Evolutionary conservation across 129 eudicot genomes (phyloP).

Genomic region (Pseudognaphalium luteoalbum): DNA sequence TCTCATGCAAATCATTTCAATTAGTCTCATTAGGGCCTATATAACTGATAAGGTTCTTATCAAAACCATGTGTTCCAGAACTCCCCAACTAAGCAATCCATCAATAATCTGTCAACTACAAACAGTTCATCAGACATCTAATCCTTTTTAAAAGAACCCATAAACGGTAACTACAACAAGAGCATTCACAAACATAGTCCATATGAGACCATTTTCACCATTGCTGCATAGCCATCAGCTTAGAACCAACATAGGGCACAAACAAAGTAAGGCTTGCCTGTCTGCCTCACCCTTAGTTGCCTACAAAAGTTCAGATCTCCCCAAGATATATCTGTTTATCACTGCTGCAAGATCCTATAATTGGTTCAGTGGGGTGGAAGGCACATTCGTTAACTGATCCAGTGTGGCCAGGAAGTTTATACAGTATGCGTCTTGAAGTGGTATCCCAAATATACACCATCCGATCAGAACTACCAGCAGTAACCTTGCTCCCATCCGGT

Average conservation of each 20-base stretch:
- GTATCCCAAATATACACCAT: slow-evolving; percentile 97
- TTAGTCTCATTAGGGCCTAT: not conserved
- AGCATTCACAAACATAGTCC: not conserved
- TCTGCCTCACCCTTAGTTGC: not conserved
- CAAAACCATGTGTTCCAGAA: slow-evolving; percentile 1
- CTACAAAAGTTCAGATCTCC: slow-evolving; percentile 52
- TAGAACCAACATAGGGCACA: slow-evolving; percentile 1
- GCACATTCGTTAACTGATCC: slow-evolving; percentile 90
- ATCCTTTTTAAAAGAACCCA: not conserved
- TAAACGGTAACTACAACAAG: not conserved
- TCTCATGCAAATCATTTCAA: not conserved
- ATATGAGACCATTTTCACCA: not conserved
- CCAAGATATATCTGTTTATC: slow-evolving; percentile 94
- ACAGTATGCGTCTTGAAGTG: slow-evolving; percentile 70
- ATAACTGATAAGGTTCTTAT: not conserved
- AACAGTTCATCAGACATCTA: slow-evolving; percentile 2
- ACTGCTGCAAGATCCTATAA: slow-evolving; percentile 89
- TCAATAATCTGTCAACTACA: slow-evolving; percentile 5
- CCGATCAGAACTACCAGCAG: slow-evolving; percentile 88
- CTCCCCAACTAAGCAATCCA: not conserved
- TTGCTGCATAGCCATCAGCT: not conserved
- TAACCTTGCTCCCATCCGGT: slow-evolving; percentile 94
- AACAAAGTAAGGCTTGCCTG: not conserved
- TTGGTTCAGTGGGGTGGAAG: slow-evolving; percentile 81
- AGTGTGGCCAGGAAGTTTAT: slow-evolving; percentile 89